Evolutionary conservation across 495 filamentous ascomycete species (phyloP).

Genomic region (Glutinoglossum americanum): DNA sequence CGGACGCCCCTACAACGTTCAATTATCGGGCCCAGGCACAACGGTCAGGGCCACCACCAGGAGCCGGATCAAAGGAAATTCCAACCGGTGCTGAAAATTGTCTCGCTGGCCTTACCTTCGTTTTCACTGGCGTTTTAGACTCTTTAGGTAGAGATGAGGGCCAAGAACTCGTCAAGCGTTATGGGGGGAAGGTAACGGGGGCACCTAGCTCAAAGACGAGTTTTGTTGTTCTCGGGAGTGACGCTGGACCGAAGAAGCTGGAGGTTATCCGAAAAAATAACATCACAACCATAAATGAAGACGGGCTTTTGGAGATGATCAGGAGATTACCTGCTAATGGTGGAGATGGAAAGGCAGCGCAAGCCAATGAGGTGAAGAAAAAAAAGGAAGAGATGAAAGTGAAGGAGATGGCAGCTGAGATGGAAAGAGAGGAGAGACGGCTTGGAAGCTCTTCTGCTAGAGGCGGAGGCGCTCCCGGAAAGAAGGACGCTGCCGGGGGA

Average conservation of each 20-base stretch:
- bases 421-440: slow-evolving; percentile 40
- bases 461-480: slow-evolving; percentile 8
- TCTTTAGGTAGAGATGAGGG: slow-evolving; percentile 68
- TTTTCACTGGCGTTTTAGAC: slow-evolving; percentile 82
- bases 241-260: slow-evolving; percentile 91
- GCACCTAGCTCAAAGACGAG: slow-evolving; percentile 79
- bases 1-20: slow-evolving; percentile 40
- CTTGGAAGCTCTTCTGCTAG: slow-evolving; percentile 2
- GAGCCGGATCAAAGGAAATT: slow-evolving; percentile 42
- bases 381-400: slow-evolving; percentile 54
- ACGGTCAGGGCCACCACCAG: slow-evolving; percentile 32
- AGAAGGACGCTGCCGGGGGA: slow-evolving; percentile 6
- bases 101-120: slow-evolving; percentile 77
- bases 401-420: slow-evolving; percentile 53
- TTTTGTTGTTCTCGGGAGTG: slow-evolving; percentile 75
- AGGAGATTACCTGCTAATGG: slow-evolving; percentile 64
- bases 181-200: slow-evolving; percentile 77
- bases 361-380: slow-evolving; percentile 58
- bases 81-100: slow-evolving; percentile 77
- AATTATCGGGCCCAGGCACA: slow-evolving; percentile 35
- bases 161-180: slow-evolving; percentile 67
- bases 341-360: slow-evolving; percentile 70
- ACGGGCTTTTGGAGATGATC: slow-evolving; percentile 79
- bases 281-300: slow-evolving; percentile 81
- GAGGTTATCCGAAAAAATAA: slow-evolving; percentile 53